These are phyloP conservation scores for Tuber magnatum DNA, from an alignment of 495 filamentous ascomycete species.

Conservation along the genomic window DNA sequence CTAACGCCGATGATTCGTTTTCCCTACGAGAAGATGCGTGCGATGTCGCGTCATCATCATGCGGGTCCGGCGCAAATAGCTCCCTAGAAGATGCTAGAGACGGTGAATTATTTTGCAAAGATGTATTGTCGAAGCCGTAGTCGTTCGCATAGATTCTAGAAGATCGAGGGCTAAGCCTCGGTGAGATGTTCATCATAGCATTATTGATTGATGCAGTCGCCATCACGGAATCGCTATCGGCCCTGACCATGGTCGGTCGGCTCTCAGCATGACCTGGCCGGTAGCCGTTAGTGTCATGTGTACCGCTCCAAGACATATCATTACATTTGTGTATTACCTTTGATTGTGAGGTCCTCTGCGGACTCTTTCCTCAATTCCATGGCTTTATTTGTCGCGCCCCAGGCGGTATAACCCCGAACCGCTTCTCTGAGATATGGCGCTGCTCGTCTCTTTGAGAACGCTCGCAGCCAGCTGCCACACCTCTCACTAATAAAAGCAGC, in stretches of 20 bases:
- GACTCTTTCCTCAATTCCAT: conserved; percentile 35
- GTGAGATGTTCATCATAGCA: conserved; percentile 13
- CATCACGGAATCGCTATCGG: conserved; percentile 24
- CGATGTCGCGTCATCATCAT: conserved; percentile 36
- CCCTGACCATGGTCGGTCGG: conserved; percentile 23
- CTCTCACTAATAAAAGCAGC: conserved; percentile 40
- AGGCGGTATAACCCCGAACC: conserved; percentile 35
- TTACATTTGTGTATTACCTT: conserved; percentile 19
- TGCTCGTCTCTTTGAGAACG: conserved; percentile 34
- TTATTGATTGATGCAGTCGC: conserved; percentile 6
- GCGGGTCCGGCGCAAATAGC: conserved; percentile 36
- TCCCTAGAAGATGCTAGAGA: conserved; percentile 34
- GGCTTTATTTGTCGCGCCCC: conserved; percentile 39
- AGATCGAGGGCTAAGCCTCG: conserved; percentile 35
- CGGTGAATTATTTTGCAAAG: conserved; percentile 28
- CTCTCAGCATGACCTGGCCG: conserved; percentile 13
- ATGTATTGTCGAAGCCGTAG: conserved; percentile 34
- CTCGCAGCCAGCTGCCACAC: conserved; percentile 35
- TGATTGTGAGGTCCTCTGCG: conserved; percentile 31
- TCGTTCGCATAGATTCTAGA: conserved; percentile 36
- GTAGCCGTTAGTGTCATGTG: neutral
- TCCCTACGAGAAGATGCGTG: conserved; percentile 35
- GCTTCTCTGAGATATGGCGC: conserved; percentile 39
- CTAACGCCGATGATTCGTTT: conserved; percentile 37
- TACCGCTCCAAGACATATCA: neutral